These are phyloP conservation scores for Cafeteria roenbergensis DNA, from an alignment of 108 stramenopile genomes.

Conservation along the genomic window DNA sequence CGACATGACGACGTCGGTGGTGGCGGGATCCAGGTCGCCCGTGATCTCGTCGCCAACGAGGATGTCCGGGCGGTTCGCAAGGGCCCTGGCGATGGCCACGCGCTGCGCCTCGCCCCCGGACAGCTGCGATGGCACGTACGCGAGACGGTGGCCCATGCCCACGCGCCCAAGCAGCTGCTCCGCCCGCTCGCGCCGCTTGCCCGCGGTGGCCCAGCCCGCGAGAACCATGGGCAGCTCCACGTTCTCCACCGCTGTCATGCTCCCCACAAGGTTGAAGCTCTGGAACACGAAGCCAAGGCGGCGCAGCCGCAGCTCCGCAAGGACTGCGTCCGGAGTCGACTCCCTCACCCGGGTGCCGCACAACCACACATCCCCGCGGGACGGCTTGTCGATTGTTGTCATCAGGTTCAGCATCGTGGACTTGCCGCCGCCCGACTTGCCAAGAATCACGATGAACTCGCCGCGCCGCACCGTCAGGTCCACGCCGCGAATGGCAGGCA, in stretches of 20 bases:
- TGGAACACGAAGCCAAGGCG: background rate
- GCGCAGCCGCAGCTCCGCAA: background rate
- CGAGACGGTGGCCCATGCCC: background rate
- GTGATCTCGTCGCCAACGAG: conserved; percentile 58
- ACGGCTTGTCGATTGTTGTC: background rate
- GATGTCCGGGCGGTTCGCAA: conserved; percentile 43
- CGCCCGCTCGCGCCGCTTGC: background rate
- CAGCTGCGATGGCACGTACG: conserved; percentile 16
- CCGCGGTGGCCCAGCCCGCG: background rate
- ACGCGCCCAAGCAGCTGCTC: background rate
- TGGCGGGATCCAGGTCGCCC: conserved; percentile 42
- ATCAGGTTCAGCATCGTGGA: background rate
- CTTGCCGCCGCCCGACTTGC: background rate
- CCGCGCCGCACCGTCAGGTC: background rate
- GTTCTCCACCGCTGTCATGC: background rate
- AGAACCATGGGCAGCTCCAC: background rate
- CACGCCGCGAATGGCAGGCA: background rate
- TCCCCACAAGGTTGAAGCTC: background rate
- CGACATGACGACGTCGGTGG: conserved; percentile 35
- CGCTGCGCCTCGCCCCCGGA: conserved; percentile 71
- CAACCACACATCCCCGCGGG: background rate
- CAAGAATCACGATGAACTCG: background rate
- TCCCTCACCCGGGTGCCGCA: background rate
- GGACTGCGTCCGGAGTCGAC: background rate
- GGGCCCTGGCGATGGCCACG: conserved; percentile 54